Evolutionary conservation across 495 filamentous ascomycete genomes (phyloP).

Genomic region (Terfezia boudieri): DNA sequence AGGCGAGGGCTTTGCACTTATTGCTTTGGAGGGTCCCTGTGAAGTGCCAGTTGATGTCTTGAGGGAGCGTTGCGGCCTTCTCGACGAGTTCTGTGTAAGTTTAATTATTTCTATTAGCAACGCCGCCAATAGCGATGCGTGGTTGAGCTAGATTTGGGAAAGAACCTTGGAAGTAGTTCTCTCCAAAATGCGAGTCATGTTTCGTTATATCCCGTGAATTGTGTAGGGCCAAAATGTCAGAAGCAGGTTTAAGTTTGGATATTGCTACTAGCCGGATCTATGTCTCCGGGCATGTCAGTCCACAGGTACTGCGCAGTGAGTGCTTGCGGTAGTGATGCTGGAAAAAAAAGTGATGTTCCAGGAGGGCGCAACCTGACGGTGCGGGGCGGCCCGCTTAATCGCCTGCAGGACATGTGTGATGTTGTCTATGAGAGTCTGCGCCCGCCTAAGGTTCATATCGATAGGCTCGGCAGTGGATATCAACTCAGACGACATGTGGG

Average conservation of each 20-base stretch:
- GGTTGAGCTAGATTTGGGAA: not conserved
- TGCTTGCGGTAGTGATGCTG: too few relatives aligned
- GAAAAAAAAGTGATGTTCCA: too few relatives aligned
- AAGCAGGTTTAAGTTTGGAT: constrained; percentile 77
- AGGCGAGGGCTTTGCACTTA: constrained; percentile 71
- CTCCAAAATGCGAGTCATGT: constrained; percentile 67
- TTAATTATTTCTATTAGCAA: not conserved
- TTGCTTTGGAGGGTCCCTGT: constrained; percentile 61
- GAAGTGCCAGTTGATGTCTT: constrained; percentile 78
- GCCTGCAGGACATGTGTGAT: not conserved
- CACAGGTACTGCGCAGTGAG: too few relatives aligned
- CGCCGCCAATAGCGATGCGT: not conserved
- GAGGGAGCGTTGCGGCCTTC: constrained; percentile 59
- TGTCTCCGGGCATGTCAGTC: too few relatives aligned
- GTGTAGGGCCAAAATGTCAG: constrained; percentile 70
- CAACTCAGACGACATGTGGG: too few relatives aligned
- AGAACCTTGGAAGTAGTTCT: constrained; percentile 67
- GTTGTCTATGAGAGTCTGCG: not conserved
- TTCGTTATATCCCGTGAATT: constrained; percentile 24
- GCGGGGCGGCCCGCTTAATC: not conserved
- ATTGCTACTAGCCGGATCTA: constrained; percentile 76
- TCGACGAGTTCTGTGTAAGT: constrained; percentile 41
- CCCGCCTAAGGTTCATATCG: not conserved
- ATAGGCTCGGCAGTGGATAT: not conserved
- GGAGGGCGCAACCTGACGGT: not conserved